A percentile compares a stretch with the other conserved stretches of the same genome.
These are phyloP conservation scores for Trichothecium roseum DNA, from an alignment of 2,329 filamentous ascomycete species.

Conservation along the genomic window DNA sequence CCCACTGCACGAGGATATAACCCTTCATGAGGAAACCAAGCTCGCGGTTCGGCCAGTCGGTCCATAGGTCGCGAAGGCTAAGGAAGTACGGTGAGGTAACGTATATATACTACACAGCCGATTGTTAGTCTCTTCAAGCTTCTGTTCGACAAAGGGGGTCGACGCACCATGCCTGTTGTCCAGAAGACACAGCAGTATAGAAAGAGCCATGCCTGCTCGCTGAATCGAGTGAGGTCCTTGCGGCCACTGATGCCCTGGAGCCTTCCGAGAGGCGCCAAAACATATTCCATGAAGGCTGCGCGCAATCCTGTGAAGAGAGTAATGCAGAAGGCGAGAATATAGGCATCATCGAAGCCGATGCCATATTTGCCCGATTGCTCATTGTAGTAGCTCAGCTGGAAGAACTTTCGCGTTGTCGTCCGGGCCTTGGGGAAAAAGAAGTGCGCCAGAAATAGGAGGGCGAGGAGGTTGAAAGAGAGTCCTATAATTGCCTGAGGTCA, in stretches of 20 bases:
- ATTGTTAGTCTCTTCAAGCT: neutral
- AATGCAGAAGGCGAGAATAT: slow-evolving; percentile 68
- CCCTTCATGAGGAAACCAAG: slow-evolving; percentile 67
- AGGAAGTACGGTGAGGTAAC: slow-evolving; percentile 68
- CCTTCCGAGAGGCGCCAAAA: slow-evolving; percentile 68
- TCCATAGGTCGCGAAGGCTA: slow-evolving; percentile 71
- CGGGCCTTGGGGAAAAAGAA: slow-evolving; percentile 72
- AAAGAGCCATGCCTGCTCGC: slow-evolving; percentile 87
- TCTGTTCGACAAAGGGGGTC: neutral
- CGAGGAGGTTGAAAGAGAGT: slow-evolving; percentile 75
- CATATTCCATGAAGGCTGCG: slow-evolving; percentile 76
- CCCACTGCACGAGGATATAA: slow-evolving; percentile 83
- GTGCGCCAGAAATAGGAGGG: slow-evolving; percentile 74
- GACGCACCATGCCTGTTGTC: slow-evolving; percentile 69
- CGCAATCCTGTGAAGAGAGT: slow-evolving; percentile 80
- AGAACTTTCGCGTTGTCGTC: slow-evolving; percentile 75
- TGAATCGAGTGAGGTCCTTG: slow-evolving; percentile 74
- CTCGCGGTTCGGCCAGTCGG: slow-evolving; percentile 71
- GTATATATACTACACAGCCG: slow-evolving; percentile 59
- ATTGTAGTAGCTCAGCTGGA: slow-evolving; percentile 77
- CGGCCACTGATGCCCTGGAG: slow-evolving; percentile 60
- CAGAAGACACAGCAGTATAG: slow-evolving; percentile 77
- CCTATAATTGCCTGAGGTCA: slow-evolving; percentile 32
- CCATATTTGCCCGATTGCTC: slow-evolving; percentile 57
- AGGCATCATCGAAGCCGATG: slow-evolving; percentile 69